A percentile compares a stretch with the other conserved stretches of the same genome.
Evolutionary conservation across 306 rosid genomes (phyloP).

Genomic region (Acacia confusa): DNA sequence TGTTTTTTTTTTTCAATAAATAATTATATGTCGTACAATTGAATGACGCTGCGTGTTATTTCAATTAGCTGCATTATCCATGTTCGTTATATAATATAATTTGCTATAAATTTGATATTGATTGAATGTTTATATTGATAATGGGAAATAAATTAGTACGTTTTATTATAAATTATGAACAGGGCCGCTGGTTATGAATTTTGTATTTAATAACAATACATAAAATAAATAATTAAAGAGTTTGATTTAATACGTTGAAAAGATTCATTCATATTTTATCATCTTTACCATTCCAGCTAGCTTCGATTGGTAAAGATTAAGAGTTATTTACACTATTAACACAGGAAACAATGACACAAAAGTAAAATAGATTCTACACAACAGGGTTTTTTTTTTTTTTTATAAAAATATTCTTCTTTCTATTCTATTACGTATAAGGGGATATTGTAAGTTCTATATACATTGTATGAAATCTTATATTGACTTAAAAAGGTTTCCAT

Average conservation of each 20-base stretch:
- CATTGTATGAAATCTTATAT: neutral
- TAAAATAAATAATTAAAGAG: too few relatives aligned
- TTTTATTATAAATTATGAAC: neutral
- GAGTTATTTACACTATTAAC: neutral
- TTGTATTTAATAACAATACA: neutral
- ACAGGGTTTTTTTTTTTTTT: too few relatives aligned
- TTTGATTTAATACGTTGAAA: too few relatives aligned
- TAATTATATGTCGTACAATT: neutral
- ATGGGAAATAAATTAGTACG: neutral
- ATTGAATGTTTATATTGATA: neutral
- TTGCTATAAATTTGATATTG: neutral
- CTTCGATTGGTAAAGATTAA: neutral
- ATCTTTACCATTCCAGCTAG: neutral
- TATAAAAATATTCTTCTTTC: neutral
- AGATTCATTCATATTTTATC: neutral
- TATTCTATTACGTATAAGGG: neutral
- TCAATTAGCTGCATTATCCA: neutral
- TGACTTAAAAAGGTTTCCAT: neutral
- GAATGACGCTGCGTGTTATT: neutral
- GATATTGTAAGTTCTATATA: neutral
- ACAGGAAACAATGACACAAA: too few relatives aligned
- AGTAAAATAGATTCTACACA: neutral
- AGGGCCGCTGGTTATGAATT: neutral
- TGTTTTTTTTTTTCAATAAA: neutral
- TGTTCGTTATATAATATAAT: too few relatives aligned